Percentiles rank a stretch among this genome's conserved stretches.
Evolutionary conservation across 2,329 filamentous ascomycete species (phyloP).

Genomic region (Xylaria multiplex): DNA sequence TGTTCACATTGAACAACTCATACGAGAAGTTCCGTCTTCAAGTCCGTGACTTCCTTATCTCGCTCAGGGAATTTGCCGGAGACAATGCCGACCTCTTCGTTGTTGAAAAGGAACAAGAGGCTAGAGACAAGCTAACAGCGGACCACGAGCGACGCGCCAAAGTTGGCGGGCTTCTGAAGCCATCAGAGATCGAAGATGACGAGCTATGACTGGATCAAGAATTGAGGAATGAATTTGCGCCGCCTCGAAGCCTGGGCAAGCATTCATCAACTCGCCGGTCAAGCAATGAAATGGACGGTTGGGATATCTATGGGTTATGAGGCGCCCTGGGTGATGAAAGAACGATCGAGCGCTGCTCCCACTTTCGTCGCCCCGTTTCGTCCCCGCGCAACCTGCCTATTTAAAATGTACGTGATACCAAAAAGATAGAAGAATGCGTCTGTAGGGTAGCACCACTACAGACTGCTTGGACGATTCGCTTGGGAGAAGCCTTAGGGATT

Average conservation of each 20-base stretch:
- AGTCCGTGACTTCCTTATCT: conserved; percentile 95
- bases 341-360: conserved; percentile 27
- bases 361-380: conserved; percentile 31
- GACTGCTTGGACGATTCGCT: conserved; percentile 33
- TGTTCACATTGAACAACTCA: conserved; percentile 89
- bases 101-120: conserved; percentile 93
- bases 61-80: conserved; percentile 93
- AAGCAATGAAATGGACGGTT: conserved; percentile 47
- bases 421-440: conserved; percentile 38
- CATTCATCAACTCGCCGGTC: conserved; percentile 37
- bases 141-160: conserved; percentile 94
- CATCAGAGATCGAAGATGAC: conserved; percentile 93
- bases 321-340: conserved; percentile 39
- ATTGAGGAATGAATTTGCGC: conserved; percentile 69
- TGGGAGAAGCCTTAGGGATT: conserved; percentile 20
- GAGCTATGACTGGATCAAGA: conserved; percentile 86
- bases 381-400: conserved; percentile 36
- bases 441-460: conserved; percentile 22
- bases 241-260: conserved; percentile 49
- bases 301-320: conserved; percentile 53
- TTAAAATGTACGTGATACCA: conserved; percentile 43
- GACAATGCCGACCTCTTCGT: conserved; percentile 95
- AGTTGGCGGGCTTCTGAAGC: conserved; percentile 94
- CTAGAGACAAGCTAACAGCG: conserved; percentile 83
- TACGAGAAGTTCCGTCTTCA: conserved; percentile 95